Percentiles rank a stretch among this genome's conserved stretches.
phyloP scores from a whole-genome alignment of 345 rosid species.

The Dimocarpus longan region DNA sequence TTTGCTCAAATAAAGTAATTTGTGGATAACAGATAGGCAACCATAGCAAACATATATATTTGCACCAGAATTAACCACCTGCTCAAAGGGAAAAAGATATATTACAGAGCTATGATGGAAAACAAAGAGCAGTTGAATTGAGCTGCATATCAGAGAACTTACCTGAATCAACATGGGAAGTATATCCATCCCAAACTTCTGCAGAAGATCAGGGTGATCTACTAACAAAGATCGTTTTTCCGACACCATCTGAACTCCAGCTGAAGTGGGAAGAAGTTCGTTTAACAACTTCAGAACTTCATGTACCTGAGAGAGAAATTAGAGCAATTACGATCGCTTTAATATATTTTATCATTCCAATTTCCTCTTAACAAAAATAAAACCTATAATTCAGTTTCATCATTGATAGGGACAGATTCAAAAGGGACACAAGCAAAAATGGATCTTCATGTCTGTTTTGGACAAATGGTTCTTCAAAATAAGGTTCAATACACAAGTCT shows the following conservation, averaged over 20 bases:
- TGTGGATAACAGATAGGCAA: slow-evolving; percentile 73
- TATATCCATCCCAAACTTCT: slow-evolving; percentile 58
- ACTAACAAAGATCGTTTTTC: slow-evolving; percentile 69
- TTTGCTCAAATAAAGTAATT: slow-evolving; percentile 63
- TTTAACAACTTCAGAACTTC: slow-evolving; percentile 90
- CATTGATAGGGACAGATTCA: no score
- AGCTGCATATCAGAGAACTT: slow-evolving; percentile 25
- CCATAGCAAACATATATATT: slow-evolving; percentile 74
- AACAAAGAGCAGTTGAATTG: slow-evolving; percentile 13
- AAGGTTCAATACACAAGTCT: no score
- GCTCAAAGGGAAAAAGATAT: slow-evolving; percentile 22
- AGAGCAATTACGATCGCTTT: neutral
- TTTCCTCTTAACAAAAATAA: neutral
- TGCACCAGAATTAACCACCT: slow-evolving; percentile 94
- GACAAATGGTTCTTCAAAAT: no score
- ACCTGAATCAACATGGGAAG: slow-evolving; percentile 86
- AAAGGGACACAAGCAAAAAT: no score
- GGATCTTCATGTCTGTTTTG: no score
- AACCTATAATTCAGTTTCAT: slow-evolving; percentile 4
- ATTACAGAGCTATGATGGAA: slow-evolving; percentile 23
- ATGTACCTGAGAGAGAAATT: slow-evolving; percentile 55
- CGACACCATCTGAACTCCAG: slow-evolving; percentile 40
- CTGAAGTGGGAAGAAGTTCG: slow-evolving; percentile 72
- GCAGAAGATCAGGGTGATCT: slow-evolving; percentile 63
- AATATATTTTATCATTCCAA: neutral